Evolutionary conservation across 345 rosid species (phyloP).

Genomic region (Bruguiera gymnorhiza): DNA sequence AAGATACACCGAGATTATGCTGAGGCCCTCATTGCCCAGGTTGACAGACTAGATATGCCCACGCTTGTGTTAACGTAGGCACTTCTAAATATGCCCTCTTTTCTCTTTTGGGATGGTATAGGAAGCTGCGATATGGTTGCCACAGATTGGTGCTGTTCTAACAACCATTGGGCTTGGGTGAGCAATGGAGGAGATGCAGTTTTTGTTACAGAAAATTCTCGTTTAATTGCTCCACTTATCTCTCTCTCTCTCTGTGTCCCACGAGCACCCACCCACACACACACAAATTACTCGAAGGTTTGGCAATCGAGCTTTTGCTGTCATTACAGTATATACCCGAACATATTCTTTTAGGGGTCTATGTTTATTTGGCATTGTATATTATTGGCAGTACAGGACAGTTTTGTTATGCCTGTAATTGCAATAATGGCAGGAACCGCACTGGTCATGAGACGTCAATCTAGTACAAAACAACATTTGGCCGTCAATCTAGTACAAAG

Average conservation of each 20-base stretch:
- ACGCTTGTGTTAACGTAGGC: conserved; percentile 17
- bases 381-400: no score
- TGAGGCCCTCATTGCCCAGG: conserved; percentile 24
- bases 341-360: no score
- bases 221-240: neutral
- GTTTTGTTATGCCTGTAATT: no score
- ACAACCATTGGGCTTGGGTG: neutral
- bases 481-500: no score
- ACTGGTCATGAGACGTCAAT: no score
- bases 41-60: conserved; percentile 24
- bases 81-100: neutral
- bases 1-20: neutral
- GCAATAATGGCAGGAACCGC: no score
- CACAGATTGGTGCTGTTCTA: neutral
- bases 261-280: no score
- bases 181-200: neutral
- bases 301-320: no score
- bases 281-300: no score
- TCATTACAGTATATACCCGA: no score
- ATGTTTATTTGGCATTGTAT: no score
- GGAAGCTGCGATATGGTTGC: neutral
- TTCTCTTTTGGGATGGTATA: neutral
- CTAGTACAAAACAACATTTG: no score
- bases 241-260: neutral
- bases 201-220: neutral